Evolutionary conservation across 352 stramenopile species (phyloP).

Genomic region (Phytopythium delawarense): DNA sequence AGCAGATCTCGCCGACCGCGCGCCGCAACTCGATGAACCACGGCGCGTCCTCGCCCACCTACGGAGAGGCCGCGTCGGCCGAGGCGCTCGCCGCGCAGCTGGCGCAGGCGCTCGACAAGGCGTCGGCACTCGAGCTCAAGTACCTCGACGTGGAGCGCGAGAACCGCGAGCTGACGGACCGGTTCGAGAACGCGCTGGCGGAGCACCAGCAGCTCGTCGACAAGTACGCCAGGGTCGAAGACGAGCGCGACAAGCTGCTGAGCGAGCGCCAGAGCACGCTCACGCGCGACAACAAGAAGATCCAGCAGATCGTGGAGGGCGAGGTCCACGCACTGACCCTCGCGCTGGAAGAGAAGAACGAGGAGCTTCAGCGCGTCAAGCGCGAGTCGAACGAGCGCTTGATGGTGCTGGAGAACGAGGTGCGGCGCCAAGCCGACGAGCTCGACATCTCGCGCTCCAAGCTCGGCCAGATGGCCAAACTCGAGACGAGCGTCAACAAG

Average conservation of each 20-base stretch:
- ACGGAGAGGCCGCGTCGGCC: slow-evolving; percentile 12
- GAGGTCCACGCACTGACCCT: slow-evolving; percentile 73
- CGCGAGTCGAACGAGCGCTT: slow-evolving; percentile 69
- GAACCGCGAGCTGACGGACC: slow-evolving; percentile 70
- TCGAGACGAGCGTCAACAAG: slow-evolving; percentile 76
- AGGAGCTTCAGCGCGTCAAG: slow-evolving; percentile 69
- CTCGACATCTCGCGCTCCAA: slow-evolving; percentile 87
- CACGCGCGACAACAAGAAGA: slow-evolving; percentile 84
- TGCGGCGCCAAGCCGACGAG: slow-evolving; percentile 81
- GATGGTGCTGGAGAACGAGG: slow-evolving; percentile 81
- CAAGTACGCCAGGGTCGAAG: slow-evolving; percentile 46
- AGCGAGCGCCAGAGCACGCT: slow-evolving; percentile 70
- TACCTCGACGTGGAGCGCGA: slow-evolving; percentile 74
- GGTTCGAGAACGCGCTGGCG: slow-evolving; percentile 50
- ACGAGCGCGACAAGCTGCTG: slow-evolving; percentile 68
- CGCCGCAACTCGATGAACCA: slow-evolving; percentile 24
- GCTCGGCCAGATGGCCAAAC: slow-evolving; percentile 69
- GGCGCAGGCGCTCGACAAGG: slow-evolving; percentile 63
- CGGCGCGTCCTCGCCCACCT: slow-evolving; percentile 34
- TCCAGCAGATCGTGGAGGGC: slow-evolving; percentile 82
- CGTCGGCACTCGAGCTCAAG: slow-evolving; percentile 61
- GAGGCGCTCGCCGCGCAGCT: slow-evolving; percentile 53
- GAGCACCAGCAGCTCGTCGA: slow-evolving; percentile 45
- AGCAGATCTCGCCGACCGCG: slow-evolving; percentile 43
- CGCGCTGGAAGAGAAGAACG: slow-evolving; percentile 74